Evolutionary conservation across 352 stramenopile genomes (phyloP).

Genomic region (Pythium sp.): DNA sequence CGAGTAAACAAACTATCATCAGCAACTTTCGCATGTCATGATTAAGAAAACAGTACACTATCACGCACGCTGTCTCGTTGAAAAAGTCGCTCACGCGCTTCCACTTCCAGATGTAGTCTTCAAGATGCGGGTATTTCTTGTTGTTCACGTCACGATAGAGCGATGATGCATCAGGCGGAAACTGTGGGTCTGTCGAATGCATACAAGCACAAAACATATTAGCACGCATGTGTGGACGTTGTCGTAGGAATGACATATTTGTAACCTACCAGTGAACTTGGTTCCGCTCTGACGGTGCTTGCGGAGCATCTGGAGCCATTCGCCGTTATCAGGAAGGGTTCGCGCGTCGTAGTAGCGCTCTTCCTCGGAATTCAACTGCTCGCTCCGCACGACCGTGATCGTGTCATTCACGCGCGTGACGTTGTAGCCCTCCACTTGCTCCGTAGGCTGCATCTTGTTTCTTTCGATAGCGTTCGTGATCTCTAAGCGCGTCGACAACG

Average conservation of each 20-base stretch:
- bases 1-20: neutral
- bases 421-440: conserved; percentile 70
- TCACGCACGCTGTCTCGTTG: conserved; percentile 72
- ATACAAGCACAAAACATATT: neutral
- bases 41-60: neutral
- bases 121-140: conserved; percentile 69
- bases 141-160: conserved; percentile 63
- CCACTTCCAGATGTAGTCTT: conserved; percentile 82
- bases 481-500: conserved; percentile 58
- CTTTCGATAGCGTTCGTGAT: conserved; percentile 71
- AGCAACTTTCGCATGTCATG: neutral
- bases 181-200: conserved; percentile 51
- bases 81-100: conserved; percentile 86
- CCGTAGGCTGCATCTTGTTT: conserved; percentile 50
- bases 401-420: conserved; percentile 68
- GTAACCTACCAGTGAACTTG: conserved; percentile 62
- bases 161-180: conserved; percentile 62
- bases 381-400: conserved; percentile 69
- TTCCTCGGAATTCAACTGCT: conserved; percentile 48
- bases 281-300: conserved; percentile 64
- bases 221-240: neutral
- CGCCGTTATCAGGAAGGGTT: conserved; percentile 59
- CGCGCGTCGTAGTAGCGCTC: conserved; percentile 71
- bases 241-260: neutral
- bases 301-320: conserved; percentile 76